These are phyloP conservation scores for Cerioporus squamosus DNA, from an alignment of 1,284 basidiomycete species.

Conservation along the genomic window DNA sequence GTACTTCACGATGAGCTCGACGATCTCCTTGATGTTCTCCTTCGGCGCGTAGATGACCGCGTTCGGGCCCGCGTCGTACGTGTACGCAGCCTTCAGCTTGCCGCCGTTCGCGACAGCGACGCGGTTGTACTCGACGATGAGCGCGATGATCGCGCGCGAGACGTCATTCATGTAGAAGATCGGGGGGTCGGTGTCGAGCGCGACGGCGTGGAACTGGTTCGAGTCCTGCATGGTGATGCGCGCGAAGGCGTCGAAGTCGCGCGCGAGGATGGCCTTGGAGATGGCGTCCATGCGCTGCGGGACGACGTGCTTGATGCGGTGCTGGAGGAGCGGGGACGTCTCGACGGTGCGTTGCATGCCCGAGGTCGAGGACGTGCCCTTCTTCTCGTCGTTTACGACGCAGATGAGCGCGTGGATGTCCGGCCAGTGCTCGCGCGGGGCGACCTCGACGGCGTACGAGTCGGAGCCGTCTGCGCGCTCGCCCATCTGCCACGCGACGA, in stretches of 20 bases:
- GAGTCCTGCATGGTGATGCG: constrained; percentile 95
- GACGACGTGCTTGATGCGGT: constrained; percentile 88
- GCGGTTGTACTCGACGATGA: constrained; percentile 96
- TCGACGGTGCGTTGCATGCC: constrained; percentile 98
- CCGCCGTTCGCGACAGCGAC: constrained; percentile 65
- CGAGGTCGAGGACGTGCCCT: constrained; percentile 92
- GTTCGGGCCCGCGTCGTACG: constrained; percentile 98
- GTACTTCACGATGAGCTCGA: constrained; percentile 76
- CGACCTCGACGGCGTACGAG: constrained; percentile 89
- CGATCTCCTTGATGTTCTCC: constrained; percentile 78
- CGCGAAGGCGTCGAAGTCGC: constrained; percentile 91
- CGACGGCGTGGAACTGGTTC: constrained; percentile 98
- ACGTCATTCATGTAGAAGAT: constrained; percentile 99
- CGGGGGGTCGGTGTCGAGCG: constrained; percentile 94
- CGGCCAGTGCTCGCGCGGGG: constrained; percentile 89
- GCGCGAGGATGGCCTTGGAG: constrained; percentile 75
- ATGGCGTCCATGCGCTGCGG: constrained; percentile 88
- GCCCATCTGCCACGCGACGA: constrained; percentile 95
- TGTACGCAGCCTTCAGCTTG: constrained; percentile 89
- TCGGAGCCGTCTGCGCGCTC: constrained; percentile 74
- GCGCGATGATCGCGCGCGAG: constrained; percentile 81
- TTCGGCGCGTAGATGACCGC: constrained; percentile 94
- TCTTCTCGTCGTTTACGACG: constrained; percentile 96
- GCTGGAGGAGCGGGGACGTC: constrained; percentile 88
- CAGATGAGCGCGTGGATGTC: constrained; percentile 97